These are phyloP conservation scores for Phytopythium mirpurense DNA, from an alignment of 352 stramenopile genomes.

Conservation along the genomic window DNA sequence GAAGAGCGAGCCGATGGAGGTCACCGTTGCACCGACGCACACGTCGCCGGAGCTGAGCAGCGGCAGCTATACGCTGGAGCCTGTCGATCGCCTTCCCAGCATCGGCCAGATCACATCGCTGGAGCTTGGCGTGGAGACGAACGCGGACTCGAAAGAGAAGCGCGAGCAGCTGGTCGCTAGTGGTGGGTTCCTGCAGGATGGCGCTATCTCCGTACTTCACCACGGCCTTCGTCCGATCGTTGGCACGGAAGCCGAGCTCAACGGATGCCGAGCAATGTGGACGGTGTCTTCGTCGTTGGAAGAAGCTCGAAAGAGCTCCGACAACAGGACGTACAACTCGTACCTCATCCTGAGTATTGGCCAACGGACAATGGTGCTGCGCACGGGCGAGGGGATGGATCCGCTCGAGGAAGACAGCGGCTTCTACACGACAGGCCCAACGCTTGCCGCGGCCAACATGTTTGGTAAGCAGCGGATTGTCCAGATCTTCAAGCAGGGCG, in stretches of 20 bases:
- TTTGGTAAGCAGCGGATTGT: slow-evolving; percentile 82
- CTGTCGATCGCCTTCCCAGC: slow-evolving; percentile 61
- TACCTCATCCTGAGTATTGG: slow-evolving; percentile 81
- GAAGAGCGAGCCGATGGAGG: slow-evolving; percentile 8
- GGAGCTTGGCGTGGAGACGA: slow-evolving; percentile 71
- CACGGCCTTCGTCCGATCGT: slow-evolving; percentile 81
- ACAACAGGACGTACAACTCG: slow-evolving; percentile 59
- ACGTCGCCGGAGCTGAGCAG: slow-evolving; percentile 5
- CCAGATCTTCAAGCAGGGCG: slow-evolving; percentile 83
- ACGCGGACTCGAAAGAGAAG: slow-evolving; percentile 70
- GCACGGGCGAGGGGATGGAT: slow-evolving; percentile 81
- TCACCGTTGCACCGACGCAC: slow-evolving; percentile 1
- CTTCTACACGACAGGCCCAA: slow-evolving; percentile 80
- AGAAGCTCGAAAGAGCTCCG: slow-evolving; percentile 33
- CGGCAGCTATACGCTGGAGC: slow-evolving; percentile 40
- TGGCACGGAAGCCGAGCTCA: slow-evolving; percentile 73
- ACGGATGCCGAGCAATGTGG: slow-evolving; percentile 82
- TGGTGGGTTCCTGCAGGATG: slow-evolving; percentile 54
- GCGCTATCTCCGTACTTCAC: slow-evolving; percentile 72
- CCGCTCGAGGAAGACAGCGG: slow-evolving; percentile 78
- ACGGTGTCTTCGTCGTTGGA: slow-evolving; percentile 69
- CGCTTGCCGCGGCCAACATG: slow-evolving; percentile 70
- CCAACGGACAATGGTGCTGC: slow-evolving; percentile 80
- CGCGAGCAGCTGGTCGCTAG: slow-evolving; percentile 77
- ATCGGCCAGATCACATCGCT: slow-evolving; percentile 84